Conservation (phyloP, 2,329 filamentous ascomycete species). For the Beauveria pseudobassiana region DNA sequence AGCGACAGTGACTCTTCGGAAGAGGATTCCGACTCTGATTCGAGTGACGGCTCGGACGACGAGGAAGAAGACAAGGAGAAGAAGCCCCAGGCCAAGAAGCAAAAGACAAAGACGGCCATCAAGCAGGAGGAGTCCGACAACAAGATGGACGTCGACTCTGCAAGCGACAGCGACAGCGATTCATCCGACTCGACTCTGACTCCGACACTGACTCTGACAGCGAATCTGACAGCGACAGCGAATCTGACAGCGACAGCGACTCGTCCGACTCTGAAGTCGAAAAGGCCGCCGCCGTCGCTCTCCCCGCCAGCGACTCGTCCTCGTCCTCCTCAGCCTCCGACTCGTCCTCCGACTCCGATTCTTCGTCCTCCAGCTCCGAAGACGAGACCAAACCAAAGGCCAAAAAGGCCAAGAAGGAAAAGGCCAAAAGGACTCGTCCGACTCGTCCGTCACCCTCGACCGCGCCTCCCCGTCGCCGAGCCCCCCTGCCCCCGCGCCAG, state of each 20-base stretch:
- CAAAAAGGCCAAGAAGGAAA: conserved; percentile 16
- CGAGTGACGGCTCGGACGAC: conserved; percentile 21
- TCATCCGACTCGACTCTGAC: conserved; percentile 14
- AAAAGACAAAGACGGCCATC: not conserved
- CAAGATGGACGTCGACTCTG: conserved; percentile 21
- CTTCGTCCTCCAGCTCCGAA: conserved; percentile 18
- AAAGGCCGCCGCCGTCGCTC: conserved; percentile 26
- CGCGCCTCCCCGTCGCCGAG: conserved; percentile 29
- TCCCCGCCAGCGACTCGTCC: conserved; percentile 30
- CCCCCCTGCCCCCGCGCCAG: conserved; percentile 48
- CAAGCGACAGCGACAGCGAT: conserved; percentile 17
- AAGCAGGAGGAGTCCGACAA: conserved; percentile 8
- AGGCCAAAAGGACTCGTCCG: conserved; percentile 27
- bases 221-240: conserved; percentile 16
- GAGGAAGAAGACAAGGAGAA: conserved; percentile 37
- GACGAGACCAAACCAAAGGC: conserved; percentile 16
- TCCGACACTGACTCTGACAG: conserved; percentile 18
- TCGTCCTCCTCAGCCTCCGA: not conserved
- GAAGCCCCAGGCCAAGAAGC: conserved; percentile 5
- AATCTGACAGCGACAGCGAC: conserved; percentile 27
- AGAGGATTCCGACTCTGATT: conserved; percentile 9
- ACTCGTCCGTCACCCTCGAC: conserved; percentile 44
- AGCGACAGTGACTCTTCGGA: conserved; percentile 13
- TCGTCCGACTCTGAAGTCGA: conserved; percentile 7
- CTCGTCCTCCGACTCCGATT: conserved; percentile 20